Evolutionary conservation across 2,329 filamentous ascomycete genomes (phyloP).

Genomic region (Cryphonectria radicalis): DNA sequence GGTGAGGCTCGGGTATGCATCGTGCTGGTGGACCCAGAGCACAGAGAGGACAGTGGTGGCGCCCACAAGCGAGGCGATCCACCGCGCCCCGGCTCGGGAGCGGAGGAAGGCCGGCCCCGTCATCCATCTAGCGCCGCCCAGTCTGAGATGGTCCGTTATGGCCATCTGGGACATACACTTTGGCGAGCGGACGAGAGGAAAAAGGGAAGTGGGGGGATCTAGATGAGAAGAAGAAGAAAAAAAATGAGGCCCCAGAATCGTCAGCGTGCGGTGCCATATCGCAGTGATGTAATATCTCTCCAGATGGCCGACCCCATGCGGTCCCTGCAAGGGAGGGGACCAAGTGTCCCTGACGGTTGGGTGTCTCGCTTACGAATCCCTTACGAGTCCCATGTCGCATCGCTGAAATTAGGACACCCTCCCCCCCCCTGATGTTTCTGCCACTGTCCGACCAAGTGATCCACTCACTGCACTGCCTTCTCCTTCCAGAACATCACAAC

Average conservation of each 20-base stretch:
- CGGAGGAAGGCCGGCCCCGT: constrained; percentile 6
- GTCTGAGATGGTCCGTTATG: not conserved
- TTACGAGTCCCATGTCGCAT: constrained; percentile 7
- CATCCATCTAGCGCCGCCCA: not conserved
- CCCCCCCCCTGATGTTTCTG: not conserved
- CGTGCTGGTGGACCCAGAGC: constrained; percentile 7
- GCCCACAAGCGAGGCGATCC: constrained; percentile 1
- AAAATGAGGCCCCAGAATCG: not conserved
- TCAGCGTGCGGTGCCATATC: not conserved
- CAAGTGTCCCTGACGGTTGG: not conserved
- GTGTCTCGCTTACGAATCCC: constrained; percentile 5
- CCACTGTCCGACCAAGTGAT: no score
- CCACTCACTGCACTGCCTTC: not conserved
- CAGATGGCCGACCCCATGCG: not conserved
- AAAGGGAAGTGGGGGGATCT: no score
- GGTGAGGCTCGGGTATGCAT: not conserved
- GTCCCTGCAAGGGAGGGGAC: not conserved
- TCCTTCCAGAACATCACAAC: not conserved
- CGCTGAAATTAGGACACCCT: not conserved
- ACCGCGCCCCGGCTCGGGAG: constrained; percentile 16
- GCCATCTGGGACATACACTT: not conserved
- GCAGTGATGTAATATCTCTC: not conserved
- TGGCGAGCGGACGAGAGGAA: not conserved
- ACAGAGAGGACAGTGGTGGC: constrained; percentile 2
- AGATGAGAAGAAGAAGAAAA: no score